Evolutionary conservation across 345 rosid species (phyloP), one percentile per base, ranked within the genome.

Genomic region (Leavenworthia alabamica): DNA sequence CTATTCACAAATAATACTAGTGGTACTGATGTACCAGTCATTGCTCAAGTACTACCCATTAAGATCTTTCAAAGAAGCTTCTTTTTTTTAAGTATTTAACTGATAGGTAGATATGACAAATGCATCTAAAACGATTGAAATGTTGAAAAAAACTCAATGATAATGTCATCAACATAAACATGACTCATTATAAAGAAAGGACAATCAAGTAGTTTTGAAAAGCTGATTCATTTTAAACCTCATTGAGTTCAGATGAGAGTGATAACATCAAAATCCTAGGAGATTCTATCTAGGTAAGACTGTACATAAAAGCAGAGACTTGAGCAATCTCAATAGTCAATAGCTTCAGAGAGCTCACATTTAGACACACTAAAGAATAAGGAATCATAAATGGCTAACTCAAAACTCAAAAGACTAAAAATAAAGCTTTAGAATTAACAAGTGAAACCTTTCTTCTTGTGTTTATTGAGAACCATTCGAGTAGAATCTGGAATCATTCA

Each of bases 221-320:
- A n/a, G 19, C 1, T 66, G 28, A 40, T 37, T n/a, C n/a, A n/a
- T n/a, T 31, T 11, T 7, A 45, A 46, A 86, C 90, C 85, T 86
- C 75, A 46, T 62, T 78, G 49, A 82, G 84, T 52, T 84, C 74
- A 5, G 90, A 86, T 28, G 88, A 68, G n/a, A 19, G 90, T 84
- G 64, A 84, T 79, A 43, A 81, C 74, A 72, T 86, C 90, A 28
- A 84, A 84, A 62, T 86, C 95, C 60, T 82, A 83, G 14, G 94
- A 90, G 24, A 60, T 75, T 60, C 82, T 66, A 73, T 80, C 79
- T 47, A 85, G 59, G 6, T 0, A 55, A 20, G 22, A 20, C 22
- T 20, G 22, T 20, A 20, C 1, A 35, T 36, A 36, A 36, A 36
- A 35, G 7, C 14, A 35, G 40, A n/a, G n/a, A 35, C 14, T 11